phyloP scores from a whole-genome alignment of 495 filamentous ascomycete species.

The Melanomma pulvis-pyrius region DNA sequence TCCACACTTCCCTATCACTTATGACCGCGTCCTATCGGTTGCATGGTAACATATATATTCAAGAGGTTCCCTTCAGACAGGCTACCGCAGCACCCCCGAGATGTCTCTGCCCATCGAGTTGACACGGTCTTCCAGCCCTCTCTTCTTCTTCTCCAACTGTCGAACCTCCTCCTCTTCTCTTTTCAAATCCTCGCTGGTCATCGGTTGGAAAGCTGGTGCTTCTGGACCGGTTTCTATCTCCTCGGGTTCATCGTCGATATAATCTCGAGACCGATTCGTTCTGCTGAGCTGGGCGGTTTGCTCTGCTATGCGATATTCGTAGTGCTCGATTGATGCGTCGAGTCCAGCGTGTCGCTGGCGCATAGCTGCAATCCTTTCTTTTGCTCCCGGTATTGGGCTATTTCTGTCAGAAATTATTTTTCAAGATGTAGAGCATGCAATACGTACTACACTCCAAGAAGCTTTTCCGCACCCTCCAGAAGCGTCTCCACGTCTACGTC shows the following conservation, averaged over 20 bases:
- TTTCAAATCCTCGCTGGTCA: slow-evolving; percentile 71
- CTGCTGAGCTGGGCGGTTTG: slow-evolving; percentile 74
- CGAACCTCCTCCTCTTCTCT: slow-evolving; percentile 78
- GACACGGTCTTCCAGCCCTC: slow-evolving; percentile 73
- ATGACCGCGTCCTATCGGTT: too few species aligned
- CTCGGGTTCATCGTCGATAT: slow-evolving; percentile 48
- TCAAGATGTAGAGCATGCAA: not conserved
- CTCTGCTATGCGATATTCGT: slow-evolving; percentile 77
- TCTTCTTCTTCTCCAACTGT: slow-evolving; percentile 77
- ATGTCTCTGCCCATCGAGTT: slow-evolving; percentile 76
- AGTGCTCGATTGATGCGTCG: slow-evolving; percentile 71
- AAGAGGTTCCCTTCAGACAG: not conserved
- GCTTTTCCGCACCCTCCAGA: slow-evolving; percentile 84
- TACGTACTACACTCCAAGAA: slow-evolving; percentile 81
- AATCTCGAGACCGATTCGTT: slow-evolving; percentile 65
- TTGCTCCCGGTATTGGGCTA: slow-evolving; percentile 78
- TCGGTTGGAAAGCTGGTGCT: slow-evolving; percentile 38
- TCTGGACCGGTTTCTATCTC: slow-evolving; percentile 45
- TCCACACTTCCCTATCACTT: too few species aligned
- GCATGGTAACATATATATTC: too few species aligned
- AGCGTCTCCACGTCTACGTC: slow-evolving; percentile 88
- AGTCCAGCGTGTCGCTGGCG: slow-evolving; percentile 73
- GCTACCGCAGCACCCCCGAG: slow-evolving; percentile 38
- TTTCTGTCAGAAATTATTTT: slow-evolving; percentile 6
- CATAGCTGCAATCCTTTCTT: slow-evolving; percentile 72